A percentile compares a stretch with the other conserved stretches of the same genome.
phyloP scores from a whole-genome alignment of 305 asterid genomes.

The Lippia alba region DNA sequence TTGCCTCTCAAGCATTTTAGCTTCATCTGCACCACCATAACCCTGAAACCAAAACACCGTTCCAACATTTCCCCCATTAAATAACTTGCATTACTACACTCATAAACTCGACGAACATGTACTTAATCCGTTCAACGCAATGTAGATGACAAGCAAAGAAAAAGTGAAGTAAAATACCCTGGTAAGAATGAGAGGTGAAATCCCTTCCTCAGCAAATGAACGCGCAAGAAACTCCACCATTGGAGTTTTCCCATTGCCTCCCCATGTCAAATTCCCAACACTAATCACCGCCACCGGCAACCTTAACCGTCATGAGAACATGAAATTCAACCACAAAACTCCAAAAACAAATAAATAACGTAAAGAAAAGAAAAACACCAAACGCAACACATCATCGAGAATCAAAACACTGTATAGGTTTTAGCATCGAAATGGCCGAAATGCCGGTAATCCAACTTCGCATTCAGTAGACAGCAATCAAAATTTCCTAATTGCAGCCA shows the following conservation, averaged over 20 bases:
- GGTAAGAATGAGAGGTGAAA: slow-evolving; percentile 80
- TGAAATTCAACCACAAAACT: slow-evolving; percentile 24
- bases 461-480: too few species aligned
- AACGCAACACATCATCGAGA: too few species aligned
- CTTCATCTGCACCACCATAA: slow-evolving; percentile 93
- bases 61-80: background rate
- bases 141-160: background rate
- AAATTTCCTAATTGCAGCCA: too few species aligned
- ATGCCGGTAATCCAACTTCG: too few species aligned
- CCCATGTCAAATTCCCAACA: slow-evolving; percentile 97
- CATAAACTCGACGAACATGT: background rate
- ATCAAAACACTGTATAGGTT: too few species aligned
- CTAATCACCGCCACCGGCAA: slow-evolving; percentile 86
- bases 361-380: too few species aligned
- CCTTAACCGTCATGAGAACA: slow-evolving; percentile 43
- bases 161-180: slow-evolving; percentile 53
- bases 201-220: slow-evolving; percentile 52
- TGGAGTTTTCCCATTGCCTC: slow-evolving; percentile 97
- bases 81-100: background rate
- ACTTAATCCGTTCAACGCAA: background rate
- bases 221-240: slow-evolving; percentile 90
- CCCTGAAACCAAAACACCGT: slow-evolving; percentile 55
- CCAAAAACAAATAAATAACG: background rate
- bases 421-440: too few species aligned
- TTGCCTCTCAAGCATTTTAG: slow-evolving; percentile 87